phyloP scores from a whole-genome alignment of 345 rosid genomes.

The Citrus trifoliata region DNA sequence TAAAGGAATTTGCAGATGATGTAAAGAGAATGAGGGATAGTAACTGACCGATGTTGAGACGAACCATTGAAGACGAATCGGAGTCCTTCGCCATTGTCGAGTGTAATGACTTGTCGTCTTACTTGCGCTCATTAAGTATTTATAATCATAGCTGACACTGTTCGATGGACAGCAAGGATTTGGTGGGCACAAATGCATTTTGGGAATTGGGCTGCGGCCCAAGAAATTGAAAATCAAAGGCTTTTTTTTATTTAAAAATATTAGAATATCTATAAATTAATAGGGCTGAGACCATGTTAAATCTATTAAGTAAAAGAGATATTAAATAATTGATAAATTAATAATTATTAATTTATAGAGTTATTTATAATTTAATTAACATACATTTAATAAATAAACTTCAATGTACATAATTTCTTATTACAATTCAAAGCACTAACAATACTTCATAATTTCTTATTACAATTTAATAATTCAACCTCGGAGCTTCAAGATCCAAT shows the following conservation, averaged over 20 bases:
- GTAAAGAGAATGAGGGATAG: background rate
- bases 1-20: background rate
- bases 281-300: too few species aligned
- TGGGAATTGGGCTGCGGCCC: background rate
- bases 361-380: too few species aligned
- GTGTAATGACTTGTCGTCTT: background rate
- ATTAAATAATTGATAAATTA: too few species aligned
- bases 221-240: background rate
- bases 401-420: too few species aligned
- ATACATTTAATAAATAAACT: too few species aligned
- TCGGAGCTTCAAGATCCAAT: fast-evolving
- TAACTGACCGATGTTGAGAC: conserved; percentile 71
- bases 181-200: background rate
- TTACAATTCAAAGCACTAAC: too few species aligned
- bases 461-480: too few species aligned
- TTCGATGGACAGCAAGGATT: background rate
- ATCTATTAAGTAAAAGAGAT: too few species aligned
- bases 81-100: conserved; percentile 28
- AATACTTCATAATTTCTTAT: too few species aligned
- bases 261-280: too few species aligned
- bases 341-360: too few species aligned
- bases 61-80: conserved; percentile 53
- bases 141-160: background rate
- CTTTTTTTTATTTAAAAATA: background rate
- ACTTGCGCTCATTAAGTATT: too few species aligned